These are phyloP conservation scores for Sistotremastrum suecicum DNA, from an alignment of 768 basidiomycete genomes.

Conservation along the genomic window DNA sequence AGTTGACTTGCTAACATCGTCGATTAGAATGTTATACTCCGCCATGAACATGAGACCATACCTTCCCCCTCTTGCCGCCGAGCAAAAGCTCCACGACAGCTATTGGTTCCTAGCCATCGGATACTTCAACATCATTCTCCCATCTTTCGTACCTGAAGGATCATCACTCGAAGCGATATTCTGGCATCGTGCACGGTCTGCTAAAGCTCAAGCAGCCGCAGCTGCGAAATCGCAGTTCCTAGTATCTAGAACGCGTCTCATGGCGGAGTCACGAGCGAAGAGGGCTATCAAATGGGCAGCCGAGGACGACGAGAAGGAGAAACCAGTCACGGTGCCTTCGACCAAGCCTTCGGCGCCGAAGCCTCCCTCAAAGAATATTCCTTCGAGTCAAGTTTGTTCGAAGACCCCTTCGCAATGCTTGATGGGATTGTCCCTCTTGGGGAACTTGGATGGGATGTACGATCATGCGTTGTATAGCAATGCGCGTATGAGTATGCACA, in stretches of 20 bases:
- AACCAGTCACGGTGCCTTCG: constrained; percentile 25
- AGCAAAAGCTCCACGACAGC: constrained; percentile 35
- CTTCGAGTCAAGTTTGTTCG: not conserved
- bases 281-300: constrained; percentile 55
- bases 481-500: constrained; percentile 38
- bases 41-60: constrained; percentile 67
- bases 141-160: constrained; percentile 43
- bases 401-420: constrained; percentile 46
- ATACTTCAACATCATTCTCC: constrained; percentile 73
- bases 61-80: constrained; percentile 22
- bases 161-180: constrained; percentile 27
- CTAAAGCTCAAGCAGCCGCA: constrained; percentile 53
- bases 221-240: constrained; percentile 52
- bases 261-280: constrained; percentile 47
- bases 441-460: constrained; percentile 74
- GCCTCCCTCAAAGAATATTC: constrained; percentile 7
- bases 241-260: constrained; percentile 44
- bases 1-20: not conserved
- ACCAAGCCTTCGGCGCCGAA: constrained; percentile 12
- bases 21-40: constrained; percentile 64
- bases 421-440: constrained; percentile 70
- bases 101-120: constrained; percentile 77
- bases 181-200: constrained; percentile 60
- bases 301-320: constrained; percentile 56
- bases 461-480: constrained; percentile 46